Evolutionary conservation across 108 stramenopile genomes (phyloP).

Genomic region (Skeletonema grethae): DNA sequence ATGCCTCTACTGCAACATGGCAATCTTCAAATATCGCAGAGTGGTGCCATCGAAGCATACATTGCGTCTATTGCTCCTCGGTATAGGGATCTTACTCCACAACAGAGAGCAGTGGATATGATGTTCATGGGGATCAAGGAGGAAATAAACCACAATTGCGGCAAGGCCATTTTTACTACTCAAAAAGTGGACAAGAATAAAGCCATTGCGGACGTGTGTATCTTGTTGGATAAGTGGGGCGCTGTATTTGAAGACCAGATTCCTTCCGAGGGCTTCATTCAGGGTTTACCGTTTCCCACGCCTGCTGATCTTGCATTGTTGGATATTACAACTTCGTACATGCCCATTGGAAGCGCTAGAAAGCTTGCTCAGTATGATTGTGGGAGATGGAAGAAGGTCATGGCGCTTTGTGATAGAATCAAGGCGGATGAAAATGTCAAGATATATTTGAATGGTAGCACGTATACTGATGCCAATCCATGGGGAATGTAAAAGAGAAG

Average conservation of each 20-base stretch:
- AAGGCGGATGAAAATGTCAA: too few species aligned
- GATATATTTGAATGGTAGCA: too few species aligned
- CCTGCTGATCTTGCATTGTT: background rate
- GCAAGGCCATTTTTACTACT: background rate
- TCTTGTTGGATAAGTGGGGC: background rate
- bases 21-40: background rate
- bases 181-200: background rate
- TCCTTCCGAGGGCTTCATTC: background rate
- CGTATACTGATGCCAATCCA: too few species aligned
- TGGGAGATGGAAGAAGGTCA: too few species aligned
- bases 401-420: too few species aligned
- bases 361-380: too few species aligned
- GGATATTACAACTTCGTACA: background rate
- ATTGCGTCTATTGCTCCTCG: background rate
- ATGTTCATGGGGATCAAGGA: background rate
- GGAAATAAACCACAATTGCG: background rate
- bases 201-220: background rate
- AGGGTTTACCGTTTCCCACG: background rate
- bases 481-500: too few species aligned
- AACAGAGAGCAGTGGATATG: background rate
- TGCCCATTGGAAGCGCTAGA: background rate
- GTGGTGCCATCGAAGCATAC: background rate
- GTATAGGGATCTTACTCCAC: background rate
- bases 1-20: constrained; percentile 1
- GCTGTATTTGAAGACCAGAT: background rate